Evolutionary conservation across 2,329 filamentous ascomycete genomes (phyloP), one percentile per base, ranked within the genome.

Genomic region (Penicillium sclerotigenum): DNA sequence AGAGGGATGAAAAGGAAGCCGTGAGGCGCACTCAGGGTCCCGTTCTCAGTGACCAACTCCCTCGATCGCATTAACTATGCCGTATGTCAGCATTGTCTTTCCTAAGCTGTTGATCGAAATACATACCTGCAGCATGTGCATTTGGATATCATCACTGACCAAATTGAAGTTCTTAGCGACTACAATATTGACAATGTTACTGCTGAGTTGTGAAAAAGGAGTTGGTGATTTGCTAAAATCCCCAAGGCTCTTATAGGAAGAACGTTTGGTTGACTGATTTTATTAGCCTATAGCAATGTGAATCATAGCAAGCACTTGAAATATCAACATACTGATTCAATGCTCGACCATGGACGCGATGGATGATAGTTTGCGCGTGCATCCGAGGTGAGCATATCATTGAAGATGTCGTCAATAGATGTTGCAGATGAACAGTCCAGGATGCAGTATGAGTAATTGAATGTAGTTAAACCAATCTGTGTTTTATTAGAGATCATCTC

Each of bases 1-100:
- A 96, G 77, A 1, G 90, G 87, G 29, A 96, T 77, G 60, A 97
- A 86, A 26, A 97, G 77, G 69, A 97, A 96, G 28, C 85, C 82
- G 68, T 86, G 87, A 0, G 91, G 91, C 0, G 89, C 87, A 36
- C 82, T 79, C 65, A 95, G 86, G 42, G 91, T 84, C 20, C 86
- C 85, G 1, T 85, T 89, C 59, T 86, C 84, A 3, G 88, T 91
- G 67, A 88, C 89, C 67, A 96, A 86, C 59, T 90, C 86, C 57
- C 85, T 87, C 0, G 87, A 89, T 51, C 90, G 87, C 54, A 97
- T 84, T 10, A 97, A 83, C 81, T 96, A 47, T 79, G 74, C 2
- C 77, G 46, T 20, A 52, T 38, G 56, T 68, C 16, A 69, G 60
- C 33, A 52, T 22, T 8, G 38, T 20, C 2, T 48, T 16, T 6